A percentile compares a stretch with the other conserved stretches of the same genome.
These are phyloP conservation scores for Chlamydomonas applanata DNA, from an alignment of 139 green algal genomes.

Conservation along the genomic window DNA sequence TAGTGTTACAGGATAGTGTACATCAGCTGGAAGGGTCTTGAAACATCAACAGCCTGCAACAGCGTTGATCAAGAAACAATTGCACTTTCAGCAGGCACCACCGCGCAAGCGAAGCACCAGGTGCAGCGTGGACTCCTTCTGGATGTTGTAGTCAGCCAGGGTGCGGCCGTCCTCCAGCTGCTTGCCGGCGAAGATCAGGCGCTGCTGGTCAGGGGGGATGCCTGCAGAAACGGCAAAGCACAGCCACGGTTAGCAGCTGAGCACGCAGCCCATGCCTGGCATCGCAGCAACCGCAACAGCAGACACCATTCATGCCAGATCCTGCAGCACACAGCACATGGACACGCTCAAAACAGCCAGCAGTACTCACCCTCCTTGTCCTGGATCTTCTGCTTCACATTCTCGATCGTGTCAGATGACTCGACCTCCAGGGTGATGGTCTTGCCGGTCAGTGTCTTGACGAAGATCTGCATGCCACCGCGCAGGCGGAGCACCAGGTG, in stretches of 20 bases:
- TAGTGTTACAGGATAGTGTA: not conserved
- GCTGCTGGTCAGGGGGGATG: slow-evolving; percentile 91
- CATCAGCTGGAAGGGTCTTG: not conserved
- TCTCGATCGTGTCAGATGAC: slow-evolving; percentile 83
- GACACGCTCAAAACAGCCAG: not conserved
- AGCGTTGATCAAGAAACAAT: slow-evolving; percentile 36
- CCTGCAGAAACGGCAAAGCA: slow-evolving; percentile 35
- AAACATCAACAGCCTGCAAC: not conserved
- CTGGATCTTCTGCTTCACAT: slow-evolving; percentile 95
- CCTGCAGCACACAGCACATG: not conserved
- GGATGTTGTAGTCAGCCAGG: slow-evolving; percentile 95
- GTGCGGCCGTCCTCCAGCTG: slow-evolving; percentile 93
- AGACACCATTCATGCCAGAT: too few relatives aligned
- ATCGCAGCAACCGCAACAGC: not conserved
- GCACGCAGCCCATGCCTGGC: not conserved
- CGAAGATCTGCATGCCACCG: slow-evolving; percentile 75
- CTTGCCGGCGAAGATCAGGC: slow-evolving; percentile 94
- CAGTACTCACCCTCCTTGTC: slow-evolving; percentile 84
- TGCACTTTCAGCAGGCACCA: slow-evolving; percentile 10
- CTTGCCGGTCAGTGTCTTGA: slow-evolving; percentile 49
- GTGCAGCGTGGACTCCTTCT: slow-evolving; percentile 88
- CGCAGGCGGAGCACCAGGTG: slow-evolving; percentile 82
- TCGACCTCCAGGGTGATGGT: slow-evolving; percentile 69
- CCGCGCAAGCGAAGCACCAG: slow-evolving; percentile 79
- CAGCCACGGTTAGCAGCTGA: slow-evolving; percentile 54